Evolutionary conservation across 2,329 filamentous ascomycete species (phyloP), one percentile per base, ranked within the genome.

Genomic region (Diplodia mutila): DNA sequence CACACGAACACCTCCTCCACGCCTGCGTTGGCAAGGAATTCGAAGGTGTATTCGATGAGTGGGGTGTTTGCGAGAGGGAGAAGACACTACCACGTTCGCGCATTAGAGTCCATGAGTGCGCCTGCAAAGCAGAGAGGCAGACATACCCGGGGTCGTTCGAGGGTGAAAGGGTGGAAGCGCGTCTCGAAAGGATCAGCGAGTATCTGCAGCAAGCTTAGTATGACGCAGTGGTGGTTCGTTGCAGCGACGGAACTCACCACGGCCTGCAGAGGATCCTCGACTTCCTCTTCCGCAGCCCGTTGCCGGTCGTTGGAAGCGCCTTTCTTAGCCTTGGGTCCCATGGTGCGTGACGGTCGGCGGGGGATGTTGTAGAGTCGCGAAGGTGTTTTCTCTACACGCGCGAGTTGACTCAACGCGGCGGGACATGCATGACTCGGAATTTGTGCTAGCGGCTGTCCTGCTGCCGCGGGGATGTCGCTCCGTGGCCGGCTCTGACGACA

Each of bases 1-100:
- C 97, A 98, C 68, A 99, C 87, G 77, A 91, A 97, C 65, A 98
- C 91, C 71, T 97, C 92, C 73, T 95, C 89, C n/a, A 98, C 93
- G 68, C 94, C 93, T 68, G 95, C 93, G 85, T 94, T 94, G 71
- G 93, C 93, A 0, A 99, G 89, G 75, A 97, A 98, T 76, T 98
- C 94, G 74, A 98, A 89, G 4, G 94, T 98, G 79, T 99, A 98
- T 80, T 99, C 95, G 81, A 99, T 97, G 70, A 99, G 85, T 42
- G 95, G 94, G 1, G 90, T 94, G 79, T 98, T 98, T 69, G 93
- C 95, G 69, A 99, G 86, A 12, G 94, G 93, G 7, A 99, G 85
- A 37, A 99, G 90, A 83, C 95, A 98, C 92, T 96, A 74, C 34
- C 57, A 63, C 63, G 65, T 55, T 49, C 53, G 11, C 5, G 18